These are phyloP conservation scores for Bolboschoenoplectus hybrid DNA, from an alignment of 202 grass and related monocot species.

Conservation along the genomic window DNA sequence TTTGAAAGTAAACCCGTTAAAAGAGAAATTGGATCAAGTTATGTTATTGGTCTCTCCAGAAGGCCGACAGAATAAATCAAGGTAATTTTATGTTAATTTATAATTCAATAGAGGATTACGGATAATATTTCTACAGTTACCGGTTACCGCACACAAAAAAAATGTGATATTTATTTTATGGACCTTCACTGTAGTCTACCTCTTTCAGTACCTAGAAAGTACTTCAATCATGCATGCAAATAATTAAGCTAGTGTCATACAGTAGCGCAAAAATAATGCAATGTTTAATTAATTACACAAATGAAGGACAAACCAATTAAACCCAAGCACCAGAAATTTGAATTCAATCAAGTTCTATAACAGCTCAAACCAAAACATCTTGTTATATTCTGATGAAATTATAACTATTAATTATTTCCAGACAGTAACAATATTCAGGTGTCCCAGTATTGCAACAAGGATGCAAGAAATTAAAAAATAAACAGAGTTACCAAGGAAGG, in stretches of 20 bases:
- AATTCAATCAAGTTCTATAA: slow-evolving; percentile 12
- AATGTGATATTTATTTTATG: too few relatives aligned
- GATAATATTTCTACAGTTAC: too few relatives aligned
- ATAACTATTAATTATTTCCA: neutral
- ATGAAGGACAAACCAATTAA: neutral
- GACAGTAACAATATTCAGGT: slow-evolving; percentile 6
- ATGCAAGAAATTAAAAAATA: neutral
- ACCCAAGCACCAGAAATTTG: neutral
- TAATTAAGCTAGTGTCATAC: neutral
- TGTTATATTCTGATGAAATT: neutral
- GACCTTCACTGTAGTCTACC: too few relatives aligned
- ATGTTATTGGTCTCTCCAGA: too few relatives aligned
- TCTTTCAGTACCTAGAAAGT: too few relatives aligned
- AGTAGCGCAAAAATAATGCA: neutral
- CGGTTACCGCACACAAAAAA: too few relatives aligned
- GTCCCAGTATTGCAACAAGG: neutral
- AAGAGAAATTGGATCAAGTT: too few relatives aligned
- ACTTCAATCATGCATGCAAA: too few relatives aligned
- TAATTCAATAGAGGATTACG: too few relatives aligned
- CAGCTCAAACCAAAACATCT: neutral
- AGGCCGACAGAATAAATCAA: too few relatives aligned
- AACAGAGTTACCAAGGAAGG: neutral
- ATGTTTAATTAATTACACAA: neutral
- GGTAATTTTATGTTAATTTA: too few relatives aligned
- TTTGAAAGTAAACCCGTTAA: too few relatives aligned